phyloP scores from a whole-genome alignment of 2,329 filamentous ascomycete species.

The Oidium heveae region DNA sequence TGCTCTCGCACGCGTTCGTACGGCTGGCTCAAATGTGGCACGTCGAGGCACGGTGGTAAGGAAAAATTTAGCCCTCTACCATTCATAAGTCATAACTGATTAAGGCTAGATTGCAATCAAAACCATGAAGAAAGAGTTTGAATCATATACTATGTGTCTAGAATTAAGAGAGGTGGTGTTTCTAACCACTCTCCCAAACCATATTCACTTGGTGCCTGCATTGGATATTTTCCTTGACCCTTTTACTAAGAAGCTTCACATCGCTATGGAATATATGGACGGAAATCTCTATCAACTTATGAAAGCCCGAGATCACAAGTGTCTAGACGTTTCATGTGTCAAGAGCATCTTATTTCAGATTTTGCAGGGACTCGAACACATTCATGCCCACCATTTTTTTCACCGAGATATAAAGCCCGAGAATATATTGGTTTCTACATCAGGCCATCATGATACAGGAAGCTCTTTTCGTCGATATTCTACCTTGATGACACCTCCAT shows the following conservation, averaged over 20 bases:
- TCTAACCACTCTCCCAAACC: conserved; percentile 62
- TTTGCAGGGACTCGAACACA: conserved; percentile 84
- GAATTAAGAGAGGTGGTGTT: conserved; percentile 96
- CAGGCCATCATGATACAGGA: conserved; percentile 41
- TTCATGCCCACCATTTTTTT: conserved; percentile 92
- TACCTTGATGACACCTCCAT: conserved; percentile 74
- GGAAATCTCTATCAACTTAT: conserved; percentile 96
- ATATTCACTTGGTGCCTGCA: conserved; percentile 85
- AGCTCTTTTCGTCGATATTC: conserved; percentile 88
- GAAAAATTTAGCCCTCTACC: conserved; percentile 5
- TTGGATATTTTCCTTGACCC: conserved; percentile 97
- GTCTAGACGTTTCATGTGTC: conserved; percentile 66
- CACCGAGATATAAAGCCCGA: conserved; percentile 98
- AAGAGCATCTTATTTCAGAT: conserved; percentile 98
- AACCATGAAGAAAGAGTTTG: conserved; percentile 99
- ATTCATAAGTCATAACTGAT: conserved; percentile 3
- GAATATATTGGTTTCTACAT: conserved; percentile 91
- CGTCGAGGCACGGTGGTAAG: conserved; percentile 79
- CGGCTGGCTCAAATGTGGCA: conserved; percentile 68
- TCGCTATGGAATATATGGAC: conserved; percentile 99
- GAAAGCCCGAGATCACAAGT: conserved; percentile 94
- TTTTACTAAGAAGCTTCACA: conserved; percentile 86
- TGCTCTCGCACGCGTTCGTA: conserved; percentile 70
- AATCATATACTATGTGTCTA: conserved; percentile 69
- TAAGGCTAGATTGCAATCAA: conserved; percentile 71